Percentiles rank a stretch among this genome's conserved stretches.
These are phyloP conservation scores for Xerocomellus amylosporus DNA, from an alignment of 768 basidiomycete genomes.

Conservation along the genomic window DNA sequence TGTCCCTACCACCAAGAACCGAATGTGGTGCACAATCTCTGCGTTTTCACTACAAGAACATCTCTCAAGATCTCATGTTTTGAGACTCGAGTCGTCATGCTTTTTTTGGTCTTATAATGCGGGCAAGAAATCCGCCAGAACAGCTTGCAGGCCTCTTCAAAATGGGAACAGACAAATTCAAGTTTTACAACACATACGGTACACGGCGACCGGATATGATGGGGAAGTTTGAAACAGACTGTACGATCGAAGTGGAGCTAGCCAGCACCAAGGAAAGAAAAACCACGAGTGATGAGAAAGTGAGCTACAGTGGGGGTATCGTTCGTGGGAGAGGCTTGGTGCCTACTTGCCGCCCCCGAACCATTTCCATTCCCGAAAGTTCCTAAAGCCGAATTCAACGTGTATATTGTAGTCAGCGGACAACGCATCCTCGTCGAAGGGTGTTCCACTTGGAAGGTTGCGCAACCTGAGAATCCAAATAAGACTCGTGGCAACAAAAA, in stretches of 20 bases:
- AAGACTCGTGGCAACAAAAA: background rate
- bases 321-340: background rate
- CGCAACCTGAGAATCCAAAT: background rate
- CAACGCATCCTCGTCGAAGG: background rate
- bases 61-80: no score
- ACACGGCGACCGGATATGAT: background rate
- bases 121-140: no score
- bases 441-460: background rate
- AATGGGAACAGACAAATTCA: no score
- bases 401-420: background rate
- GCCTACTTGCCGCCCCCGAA: background rate
- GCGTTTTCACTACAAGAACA: no score
- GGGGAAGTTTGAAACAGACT: background rate
- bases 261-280: background rate
- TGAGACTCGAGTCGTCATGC: background rate
- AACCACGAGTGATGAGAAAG: background rate
- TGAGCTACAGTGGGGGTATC: no score
- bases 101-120: no score
- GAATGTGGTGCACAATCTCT: no score
- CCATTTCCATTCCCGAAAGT: background rate
- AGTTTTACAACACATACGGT: no score
- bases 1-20: no score
- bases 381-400: background rate
- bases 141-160: no score
- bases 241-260: background rate